These are phyloP conservation scores for Raffaelea ambrosiae DNA, from an alignment of 2,329 filamentous ascomycete species.

Conservation along the genomic window DNA sequence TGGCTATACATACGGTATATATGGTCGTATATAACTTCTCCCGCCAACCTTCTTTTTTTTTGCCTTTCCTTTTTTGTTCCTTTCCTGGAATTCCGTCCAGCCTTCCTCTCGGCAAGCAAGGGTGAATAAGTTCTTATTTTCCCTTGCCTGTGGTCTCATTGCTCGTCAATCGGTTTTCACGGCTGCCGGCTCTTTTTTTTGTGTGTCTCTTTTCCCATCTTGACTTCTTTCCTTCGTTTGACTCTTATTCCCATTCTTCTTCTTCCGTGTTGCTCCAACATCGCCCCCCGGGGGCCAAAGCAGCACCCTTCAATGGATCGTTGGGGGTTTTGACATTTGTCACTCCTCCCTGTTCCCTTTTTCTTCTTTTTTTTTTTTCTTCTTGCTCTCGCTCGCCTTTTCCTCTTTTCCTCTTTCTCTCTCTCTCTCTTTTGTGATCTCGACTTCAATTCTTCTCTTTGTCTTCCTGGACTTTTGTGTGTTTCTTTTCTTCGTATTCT, in stretches of 20 bases:
- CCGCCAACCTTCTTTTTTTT: too few relatives aligned
- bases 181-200: too few relatives aligned
- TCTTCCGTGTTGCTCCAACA: not conserved
- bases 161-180: too few relatives aligned
- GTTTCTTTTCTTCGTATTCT: too few relatives aligned
- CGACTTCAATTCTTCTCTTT: not conserved
- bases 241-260: not conserved
- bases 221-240: not conserved
- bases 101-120: too few relatives aligned
- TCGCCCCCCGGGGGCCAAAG: not conserved
- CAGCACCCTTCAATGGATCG: constrained; percentile 1
- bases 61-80: too few relatives aligned
- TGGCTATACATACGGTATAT: too few relatives aligned
- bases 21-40: too few relatives aligned
- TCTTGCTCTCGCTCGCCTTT: not conserved
- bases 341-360: not conserved
- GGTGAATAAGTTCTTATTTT: too few relatives aligned
- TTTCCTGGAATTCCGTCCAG: not conserved
- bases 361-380: not conserved
- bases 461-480: too few relatives aligned
- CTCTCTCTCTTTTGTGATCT: not conserved
- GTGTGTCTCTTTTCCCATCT: not conserved
- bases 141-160: too few relatives aligned
- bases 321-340: not conserved
- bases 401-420: not conserved